Percentiles rank a stretch among this genome's conserved stretches.
phyloP scores from a whole-genome alignment of 306 rosid species.

The Castanopsis chinensis region DNA sequence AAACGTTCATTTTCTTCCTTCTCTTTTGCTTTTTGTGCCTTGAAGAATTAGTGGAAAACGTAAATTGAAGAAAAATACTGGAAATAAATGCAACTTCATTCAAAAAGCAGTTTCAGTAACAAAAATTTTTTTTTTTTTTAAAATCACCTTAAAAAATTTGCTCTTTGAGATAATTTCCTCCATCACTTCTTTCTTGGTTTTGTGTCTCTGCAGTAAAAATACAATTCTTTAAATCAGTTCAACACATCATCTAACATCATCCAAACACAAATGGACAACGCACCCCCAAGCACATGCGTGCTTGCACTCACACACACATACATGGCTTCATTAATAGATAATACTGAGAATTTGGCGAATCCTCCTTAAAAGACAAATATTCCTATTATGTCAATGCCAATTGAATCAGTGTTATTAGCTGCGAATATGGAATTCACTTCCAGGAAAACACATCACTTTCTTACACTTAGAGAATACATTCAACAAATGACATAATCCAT shows the following conservation, averaged over 20 bases:
- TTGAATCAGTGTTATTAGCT: no score
- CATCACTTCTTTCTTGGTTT: conserved; percentile 88
- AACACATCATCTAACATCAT: conserved; percentile 9
- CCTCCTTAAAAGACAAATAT: conserved; percentile 8
- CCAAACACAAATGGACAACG: background rate
- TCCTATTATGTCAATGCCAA: no score
- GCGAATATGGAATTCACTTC: background rate
- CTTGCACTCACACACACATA: no score
- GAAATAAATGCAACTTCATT: conserved; percentile 1
- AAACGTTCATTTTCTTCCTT: conserved; percentile 76
- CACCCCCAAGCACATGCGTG: no score
- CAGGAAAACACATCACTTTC: background rate
- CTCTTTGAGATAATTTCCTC: conserved; percentile 76
- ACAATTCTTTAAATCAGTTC: conserved; percentile 18
- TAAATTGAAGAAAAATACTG: conserved; percentile 8
- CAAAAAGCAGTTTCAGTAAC: background rate
- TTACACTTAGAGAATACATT: background rate
- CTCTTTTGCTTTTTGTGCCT: conserved; percentile 89
- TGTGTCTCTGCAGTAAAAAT: conserved; percentile 55
- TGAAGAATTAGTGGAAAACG: conserved; percentile 27
- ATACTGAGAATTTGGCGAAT: background rate
- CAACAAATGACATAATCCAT: background rate
- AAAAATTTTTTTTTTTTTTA: no score
- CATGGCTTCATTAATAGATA: no score
- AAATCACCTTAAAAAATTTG: conserved; percentile 69